Base-by-base conservation (phyloP, 768 basidiomycete genomes). In the Trametes maxima region DNA sequence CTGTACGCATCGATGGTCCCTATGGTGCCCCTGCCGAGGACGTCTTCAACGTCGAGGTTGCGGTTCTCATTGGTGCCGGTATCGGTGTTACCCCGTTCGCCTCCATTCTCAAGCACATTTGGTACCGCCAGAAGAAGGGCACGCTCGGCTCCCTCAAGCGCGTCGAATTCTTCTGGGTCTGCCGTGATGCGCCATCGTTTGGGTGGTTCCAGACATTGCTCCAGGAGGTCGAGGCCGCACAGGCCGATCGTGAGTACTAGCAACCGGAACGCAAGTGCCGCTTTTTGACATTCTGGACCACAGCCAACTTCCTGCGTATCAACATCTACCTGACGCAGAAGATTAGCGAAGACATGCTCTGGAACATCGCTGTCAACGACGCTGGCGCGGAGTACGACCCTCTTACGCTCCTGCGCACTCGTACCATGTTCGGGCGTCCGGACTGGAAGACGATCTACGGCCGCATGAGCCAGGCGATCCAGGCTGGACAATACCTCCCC, bases 21-120 rank as follows among this genome's bases (percentile, higher is more conserved):
- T 97, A 92, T 67, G 95, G 95, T 65, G 92, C 95, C 17, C 94
- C 94, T 0, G 89, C 95, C 37, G 94, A 95, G 73, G 94, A 94
- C 69, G 91, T 94, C 40, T 95, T 94, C 71, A 82, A 84, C 33
- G 84, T 82, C 60, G 89, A 95, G 72, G 92, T 95, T 49, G 94
- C 93, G 42, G 80, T 98, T n/a, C 80, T 98, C 57, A 83, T 98
- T 64, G 94, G 94, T 64, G 94, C 92, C 62, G 95, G 95, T 77
- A 97, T 98, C 66, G 95, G 89, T 76, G 93, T 98, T 44, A 96
- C 95, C 13, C 95, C 95, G 0, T 98, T 96, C 69, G 94, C 94
- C 0, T 93, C 92, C 19, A 95, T 98, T 68, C 79, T 98, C 65
- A 95, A 95, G 77, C 90, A 97, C 71, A 92, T 98, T 63, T 95